phyloP scores from a whole-genome alignment of 2,329 filamentous ascomycete genomes.

The Metarhizium album region DNA sequence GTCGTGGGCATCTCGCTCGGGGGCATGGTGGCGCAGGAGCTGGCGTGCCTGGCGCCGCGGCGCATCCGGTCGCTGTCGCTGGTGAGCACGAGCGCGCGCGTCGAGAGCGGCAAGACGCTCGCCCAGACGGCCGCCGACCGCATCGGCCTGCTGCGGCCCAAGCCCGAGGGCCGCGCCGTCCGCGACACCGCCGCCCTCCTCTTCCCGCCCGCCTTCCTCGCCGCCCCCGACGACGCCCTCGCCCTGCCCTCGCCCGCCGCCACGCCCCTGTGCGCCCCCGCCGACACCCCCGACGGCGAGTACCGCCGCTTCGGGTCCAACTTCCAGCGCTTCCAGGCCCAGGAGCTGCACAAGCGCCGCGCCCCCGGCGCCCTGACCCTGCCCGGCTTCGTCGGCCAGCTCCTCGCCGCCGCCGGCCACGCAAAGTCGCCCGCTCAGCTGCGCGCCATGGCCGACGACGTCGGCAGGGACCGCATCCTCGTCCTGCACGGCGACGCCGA shows the following conservation, averaged over 20 bases:
- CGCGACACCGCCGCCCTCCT: slow-evolving; percentile 52
- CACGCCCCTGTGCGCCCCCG: slow-evolving; percentile 29
- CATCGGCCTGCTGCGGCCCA: slow-evolving; percentile 53
- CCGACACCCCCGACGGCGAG: slow-evolving; percentile 13
- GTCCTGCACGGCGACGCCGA: slow-evolving; percentile 69
- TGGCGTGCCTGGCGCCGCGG: slow-evolving; percentile 44
- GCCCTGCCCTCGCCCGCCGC: slow-evolving; percentile 34
- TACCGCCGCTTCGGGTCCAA: slow-evolving; percentile 59
- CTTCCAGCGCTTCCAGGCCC: slow-evolving; percentile 71
- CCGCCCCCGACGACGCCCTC: slow-evolving; percentile 41
- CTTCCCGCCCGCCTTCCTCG: slow-evolving; percentile 56
- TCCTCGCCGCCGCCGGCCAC: slow-evolving; percentile 71
- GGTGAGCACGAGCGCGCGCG: slow-evolving; percentile 48
- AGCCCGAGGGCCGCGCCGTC: slow-evolving; percentile 56
- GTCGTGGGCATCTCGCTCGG: slow-evolving; percentile 74
- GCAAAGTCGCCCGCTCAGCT: slow-evolving; percentile 61
- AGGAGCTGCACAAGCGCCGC: slow-evolving; percentile 62
- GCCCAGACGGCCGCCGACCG: slow-evolving; percentile 52
- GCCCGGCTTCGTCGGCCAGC: slow-evolving; percentile 64
- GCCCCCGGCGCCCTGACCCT: slow-evolving; percentile 50
- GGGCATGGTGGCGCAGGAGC: slow-evolving; percentile 85
- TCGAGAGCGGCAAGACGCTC: slow-evolving; percentile 52
- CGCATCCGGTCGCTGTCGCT: slow-evolving; percentile 47
- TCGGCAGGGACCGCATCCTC: slow-evolving; percentile 65
- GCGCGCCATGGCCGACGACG: slow-evolving; percentile 47